Evolutionary conservation across 2,329 filamentous ascomycete genomes (phyloP), one percentile per base, ranked within the genome.

Genomic region (Rhynchosporium agropyri): DNA sequence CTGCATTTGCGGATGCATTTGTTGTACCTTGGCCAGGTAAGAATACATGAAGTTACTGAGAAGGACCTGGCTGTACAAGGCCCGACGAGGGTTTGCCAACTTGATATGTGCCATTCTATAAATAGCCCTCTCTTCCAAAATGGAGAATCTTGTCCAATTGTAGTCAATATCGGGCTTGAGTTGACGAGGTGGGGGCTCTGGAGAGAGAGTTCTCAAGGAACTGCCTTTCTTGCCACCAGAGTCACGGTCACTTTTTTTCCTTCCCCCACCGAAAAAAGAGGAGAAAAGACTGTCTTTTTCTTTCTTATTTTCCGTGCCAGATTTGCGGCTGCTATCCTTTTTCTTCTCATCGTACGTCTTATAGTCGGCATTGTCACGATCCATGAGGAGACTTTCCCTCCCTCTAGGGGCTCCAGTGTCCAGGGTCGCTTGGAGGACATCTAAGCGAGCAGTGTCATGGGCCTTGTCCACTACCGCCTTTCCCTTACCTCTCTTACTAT

Each of bases 11-110:
- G 95, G 95, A 76, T 99, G 95, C 91, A 97, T 97, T 72, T 96
- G 92, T 78, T 99, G 95, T 51, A 99, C 95, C 76, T 98, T 99
- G 66, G 95, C 95, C 68, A 99, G 84, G 76, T 99, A 99, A 62
- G 92, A 95, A 79, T 99, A 99, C 95, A 99, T 99, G 77, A 99
- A 99, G 76, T 99, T 99, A 78, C 93, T 97, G 69, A 99, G 84
- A 63, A 99, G 81, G 28, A 99, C 95, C 76, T 99, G 95, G 64
- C 94, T 97, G 74, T 96, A 89, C 58, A 99, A 79, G 46, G 94
- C 90, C 61, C 95, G 89, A 50, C 94, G 88, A 43, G 95, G 95
- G 74, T 99, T 98, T n/a, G 95, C 95, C 65, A 99, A 85, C 77
- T 99, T 99, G 78, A 98, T 96, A 75, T 99, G 95, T 20, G 95